Evolutionary conservation across 2,329 filamentous ascomycete genomes (phyloP), one percentile per base, ranked within the genome.

Genomic region (Claviceps humidiphila): DNA sequence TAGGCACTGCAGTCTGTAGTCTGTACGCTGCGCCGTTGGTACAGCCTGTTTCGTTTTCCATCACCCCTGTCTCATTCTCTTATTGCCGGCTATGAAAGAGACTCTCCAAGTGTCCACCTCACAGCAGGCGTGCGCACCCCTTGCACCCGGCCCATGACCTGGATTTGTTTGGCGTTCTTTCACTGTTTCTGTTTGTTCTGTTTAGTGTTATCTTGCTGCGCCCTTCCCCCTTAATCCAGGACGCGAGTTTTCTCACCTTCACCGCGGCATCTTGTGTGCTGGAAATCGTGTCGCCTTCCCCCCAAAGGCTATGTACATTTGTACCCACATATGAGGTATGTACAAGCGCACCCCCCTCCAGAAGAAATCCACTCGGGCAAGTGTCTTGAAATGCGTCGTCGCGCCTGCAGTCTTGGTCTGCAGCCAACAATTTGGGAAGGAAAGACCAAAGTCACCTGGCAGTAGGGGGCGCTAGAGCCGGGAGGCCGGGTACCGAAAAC

Each of bases 121-220:
- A 41, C 45, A 41, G 43, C 52, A 51, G 55, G 56, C 50, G 54
- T 53, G 55, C 26, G 26, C 26, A 30, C 26, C 51, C 51, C 54
- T 53, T 55, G 56, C 52, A 54, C 53, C 30, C 53, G 51, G 57
- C 50, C 53, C 42, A 51, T 53, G 53, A 51, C 55, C 52, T 13
- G 40, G 5, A 52, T 57, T 53, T 54, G 4, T 46, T 49, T 30
- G 43, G 40, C 39, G n/a, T 39, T 49, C 14, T 43, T 50, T 40
- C 41, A 11, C 8, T 30, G 26, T 30, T 30, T 30, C n/a, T 16
- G 26, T 47, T n/a, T 43, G 20, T 43, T 43, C 20, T 43, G 24
- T 43, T 34, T 11, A 43, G 14, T 43, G 41, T 20, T 24, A 14
- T 43, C 24, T 43, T 43, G 8, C 41, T 24, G 17, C 41, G 13